phyloP scores from a whole-genome alignment of 73 alveolate genomes.

The Tetrahymena thermophila region DNA sequence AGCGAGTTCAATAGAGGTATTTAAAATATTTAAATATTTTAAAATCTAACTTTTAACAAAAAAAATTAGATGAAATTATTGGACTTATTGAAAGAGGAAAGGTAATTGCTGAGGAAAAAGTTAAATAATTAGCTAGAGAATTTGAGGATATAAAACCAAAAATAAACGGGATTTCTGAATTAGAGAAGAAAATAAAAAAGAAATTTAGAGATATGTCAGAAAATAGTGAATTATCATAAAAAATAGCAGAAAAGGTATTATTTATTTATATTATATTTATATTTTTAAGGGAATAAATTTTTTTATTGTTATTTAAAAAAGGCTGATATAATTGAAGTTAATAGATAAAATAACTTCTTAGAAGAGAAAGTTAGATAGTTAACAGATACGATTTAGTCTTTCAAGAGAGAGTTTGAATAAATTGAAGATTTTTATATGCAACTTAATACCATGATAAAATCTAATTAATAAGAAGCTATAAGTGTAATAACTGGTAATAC shows the following conservation, averaged over 20 bases:
- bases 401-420: not conserved
- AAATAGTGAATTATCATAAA: not conserved
- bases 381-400: not conserved
- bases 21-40: not conserved
- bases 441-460: not conserved
- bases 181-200: not conserved
- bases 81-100: not conserved
- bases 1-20: not conserved
- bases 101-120: not conserved
- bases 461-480: not conserved
- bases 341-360: not conserved
- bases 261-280: too few species aligned
- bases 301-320: not conserved
- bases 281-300: not conserved
- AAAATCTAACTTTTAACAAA: not conserved
- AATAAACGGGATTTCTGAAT: not conserved
- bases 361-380: not conserved
- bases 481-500: not conserved
- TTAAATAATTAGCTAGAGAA: not conserved
- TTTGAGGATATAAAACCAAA: not conserved
- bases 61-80: not conserved
- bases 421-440: not conserved
- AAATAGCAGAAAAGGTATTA: not conserved
- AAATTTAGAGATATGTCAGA: not conserved
- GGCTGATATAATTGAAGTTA: not conserved